Conservation (phyloP, 352 stramenopile genomes). For the Globisporangium cystogenes region DNA sequence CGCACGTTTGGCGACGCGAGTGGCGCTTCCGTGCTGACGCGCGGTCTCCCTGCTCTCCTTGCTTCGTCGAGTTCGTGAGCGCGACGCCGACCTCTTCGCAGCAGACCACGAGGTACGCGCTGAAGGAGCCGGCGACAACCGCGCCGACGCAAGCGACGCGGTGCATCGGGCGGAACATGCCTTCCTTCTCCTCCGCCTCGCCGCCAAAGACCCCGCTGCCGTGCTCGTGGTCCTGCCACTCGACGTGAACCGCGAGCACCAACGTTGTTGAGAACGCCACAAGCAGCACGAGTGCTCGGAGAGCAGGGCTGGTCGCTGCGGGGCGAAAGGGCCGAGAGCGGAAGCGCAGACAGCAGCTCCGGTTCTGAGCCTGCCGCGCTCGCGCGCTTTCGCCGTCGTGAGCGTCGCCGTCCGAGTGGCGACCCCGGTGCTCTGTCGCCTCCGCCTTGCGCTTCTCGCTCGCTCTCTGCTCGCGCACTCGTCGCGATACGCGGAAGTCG, state of each 20-base stretch:
- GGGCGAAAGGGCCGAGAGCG: slow-evolving; percentile 18
- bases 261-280: slow-evolving; percentile 5
- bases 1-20: too few species aligned
- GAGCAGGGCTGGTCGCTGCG: slow-evolving; percentile 2
- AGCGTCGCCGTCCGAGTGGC: not conserved
- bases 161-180: slow-evolving; percentile 14
- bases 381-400: not conserved
- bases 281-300: slow-evolving; percentile 5
- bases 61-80: too few species aligned
- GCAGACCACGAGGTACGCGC: slow-evolving; percentile 8
- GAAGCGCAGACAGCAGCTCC: slow-evolving; percentile 14
- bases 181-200: slow-evolving; percentile 1
- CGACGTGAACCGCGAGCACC: slow-evolving; percentile 11
- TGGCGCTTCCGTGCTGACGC: too few species aligned
- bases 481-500: slow-evolving; percentile 3
- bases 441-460: not conserved
- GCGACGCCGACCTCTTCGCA: slow-evolving; percentile 7
- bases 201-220: slow-evolving; percentile 9
- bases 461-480: not conserved
- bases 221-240: slow-evolving; percentile 18
- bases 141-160: slow-evolving; percentile 9
- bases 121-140: slow-evolving; percentile 9
- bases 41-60: too few species aligned
- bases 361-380: slow-evolving; percentile 11
- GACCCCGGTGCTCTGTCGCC: not conserved